Base-by-base conservation (phyloP, 768 basidiomycete species). In the Trametes cingulata region DNA sequence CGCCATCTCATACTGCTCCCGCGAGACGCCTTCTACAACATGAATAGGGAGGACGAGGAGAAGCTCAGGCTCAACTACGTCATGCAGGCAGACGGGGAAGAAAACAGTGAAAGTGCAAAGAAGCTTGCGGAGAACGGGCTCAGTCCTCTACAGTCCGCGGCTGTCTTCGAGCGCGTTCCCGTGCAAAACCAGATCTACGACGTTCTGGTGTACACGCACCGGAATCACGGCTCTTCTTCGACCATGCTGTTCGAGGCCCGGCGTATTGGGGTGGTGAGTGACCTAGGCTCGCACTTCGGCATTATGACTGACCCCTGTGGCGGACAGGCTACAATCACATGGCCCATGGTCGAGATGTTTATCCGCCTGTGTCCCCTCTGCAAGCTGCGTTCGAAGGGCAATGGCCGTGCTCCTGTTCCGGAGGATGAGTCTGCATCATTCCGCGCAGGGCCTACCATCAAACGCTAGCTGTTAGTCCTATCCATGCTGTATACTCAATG, bases 321-420 rank as follows among this genome's bases (percentile, higher is more conserved):
- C 59, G 50, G 40, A n/a, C 45, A 89, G 87, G 81, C 85, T 25
- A 77, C 77, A 22, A 80, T 89, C 55, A 88, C 87, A 8, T 89
- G 86, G 86, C 85, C 87, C 3, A 89, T 89, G 85, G 79, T 83
- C 6, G 87, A 89, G 69, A 79, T 83, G 37, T 89, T 88, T 71
- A 75, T 79, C 40, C 80, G 79, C 33, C 71, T 87, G 41, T 89
- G 87, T 65, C 87, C 87, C 0, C 59, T 78, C 20, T 81, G 80
- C 71, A 81, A 75, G 60, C 60, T 77, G 48, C 76, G 80, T 63
- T 73, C 70, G 55, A 81, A 80, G 62, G 64, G 70, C 17, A 33
- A 19, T 13, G n/a, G 49, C 27, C 57, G 64, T 12, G 40, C 45
- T 4, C 45, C 61, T 8, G 27, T 27, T 10, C 6, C 56, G 15